These are phyloP conservation scores for Croton setiger DNA, from an alignment of 441 rosid genomes.

Conservation along the genomic window DNA sequence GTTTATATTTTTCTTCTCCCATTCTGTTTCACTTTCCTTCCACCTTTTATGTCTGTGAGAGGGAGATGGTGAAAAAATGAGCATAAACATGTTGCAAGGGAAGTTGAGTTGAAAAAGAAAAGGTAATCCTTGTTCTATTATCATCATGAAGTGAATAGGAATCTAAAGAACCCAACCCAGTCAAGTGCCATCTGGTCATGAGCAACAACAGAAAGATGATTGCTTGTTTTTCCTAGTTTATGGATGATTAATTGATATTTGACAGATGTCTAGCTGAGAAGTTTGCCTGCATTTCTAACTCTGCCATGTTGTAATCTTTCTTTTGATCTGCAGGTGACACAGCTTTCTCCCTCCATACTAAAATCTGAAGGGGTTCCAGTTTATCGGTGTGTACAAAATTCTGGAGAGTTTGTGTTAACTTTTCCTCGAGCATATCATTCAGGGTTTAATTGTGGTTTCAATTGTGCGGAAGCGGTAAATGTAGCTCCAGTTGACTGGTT, in stretches of 20 bases:
- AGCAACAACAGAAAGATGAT: background rate
- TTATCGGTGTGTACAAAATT: conserved; percentile 82
- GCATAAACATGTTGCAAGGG: background rate
- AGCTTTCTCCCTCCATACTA: conserved; percentile 91
- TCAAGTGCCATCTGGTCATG: background rate
- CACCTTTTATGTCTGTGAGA: no score
- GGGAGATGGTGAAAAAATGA: background rate
- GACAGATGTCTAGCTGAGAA: background rate
- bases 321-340: conserved; percentile 68
- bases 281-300: background rate
- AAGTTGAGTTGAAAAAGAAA: background rate
- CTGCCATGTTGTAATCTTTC: conserved; percentile 12
- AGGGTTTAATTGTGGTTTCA: conserved; percentile 96
- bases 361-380: conserved; percentile 91
- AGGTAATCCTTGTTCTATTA: background rate
- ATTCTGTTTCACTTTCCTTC: no score
- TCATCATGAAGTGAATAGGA: background rate
- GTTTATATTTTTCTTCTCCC: background rate
- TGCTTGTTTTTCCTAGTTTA: background rate
- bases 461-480: conserved; percentile 99
- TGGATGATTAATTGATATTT: conserved; percentile 7
- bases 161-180: background rate
- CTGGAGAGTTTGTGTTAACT: conserved; percentile 97
- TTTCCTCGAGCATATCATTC: conserved; percentile 99
- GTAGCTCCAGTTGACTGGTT: conserved; percentile 99